These are phyloP conservation scores for Nakataea oryzae DNA, from an alignment of 2,329 filamentous ascomycete species.

Conservation along the genomic window DNA sequence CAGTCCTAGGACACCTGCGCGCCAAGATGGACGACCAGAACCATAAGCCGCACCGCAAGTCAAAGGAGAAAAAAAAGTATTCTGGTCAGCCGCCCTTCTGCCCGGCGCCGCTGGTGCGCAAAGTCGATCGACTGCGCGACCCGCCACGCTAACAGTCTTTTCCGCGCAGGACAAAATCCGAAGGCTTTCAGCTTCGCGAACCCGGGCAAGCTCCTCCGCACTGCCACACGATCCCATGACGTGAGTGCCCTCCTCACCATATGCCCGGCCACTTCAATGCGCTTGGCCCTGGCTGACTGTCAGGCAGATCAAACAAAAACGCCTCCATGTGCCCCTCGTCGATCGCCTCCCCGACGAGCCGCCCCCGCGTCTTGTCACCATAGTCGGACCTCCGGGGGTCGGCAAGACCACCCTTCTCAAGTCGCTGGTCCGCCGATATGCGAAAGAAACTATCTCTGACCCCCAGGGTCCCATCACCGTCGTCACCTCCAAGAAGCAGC, in stretches of 20 bases:
- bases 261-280: neutral
- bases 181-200: constrained; percentile 84
- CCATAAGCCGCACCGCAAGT: constrained; percentile 75
- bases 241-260: constrained; percentile 24
- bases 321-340: constrained; percentile 90
- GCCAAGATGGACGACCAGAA: constrained; percentile 67
- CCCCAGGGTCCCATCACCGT: constrained; percentile 90
- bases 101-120: constrained; percentile 16
- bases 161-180: constrained; percentile 56
- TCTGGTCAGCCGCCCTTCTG: constrained; percentile 31
- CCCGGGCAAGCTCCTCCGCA: constrained; percentile 69
- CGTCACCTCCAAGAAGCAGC: constrained; percentile 90
- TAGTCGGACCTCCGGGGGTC: constrained; percentile 70
- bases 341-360: constrained; percentile 93
- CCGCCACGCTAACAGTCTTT: constrained; percentile 12
- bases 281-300: neutral
- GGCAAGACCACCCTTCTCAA: constrained; percentile 37
- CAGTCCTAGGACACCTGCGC: neutral
- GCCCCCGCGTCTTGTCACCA: constrained; percentile 82
- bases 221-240: constrained; percentile 64
- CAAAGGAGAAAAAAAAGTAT: constrained; percentile 75
- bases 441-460: constrained; percentile 86
- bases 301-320: constrained; percentile 78
- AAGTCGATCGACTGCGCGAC: neutral
- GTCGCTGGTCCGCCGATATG: constrained; percentile 85